Percentiles rank a stretch among this genome's conserved stretches.
These are phyloP conservation scores for Podospora pseudocomata DNA, from an alignment of 495 filamentous ascomycete genomes.

Conservation along the genomic window DNA sequence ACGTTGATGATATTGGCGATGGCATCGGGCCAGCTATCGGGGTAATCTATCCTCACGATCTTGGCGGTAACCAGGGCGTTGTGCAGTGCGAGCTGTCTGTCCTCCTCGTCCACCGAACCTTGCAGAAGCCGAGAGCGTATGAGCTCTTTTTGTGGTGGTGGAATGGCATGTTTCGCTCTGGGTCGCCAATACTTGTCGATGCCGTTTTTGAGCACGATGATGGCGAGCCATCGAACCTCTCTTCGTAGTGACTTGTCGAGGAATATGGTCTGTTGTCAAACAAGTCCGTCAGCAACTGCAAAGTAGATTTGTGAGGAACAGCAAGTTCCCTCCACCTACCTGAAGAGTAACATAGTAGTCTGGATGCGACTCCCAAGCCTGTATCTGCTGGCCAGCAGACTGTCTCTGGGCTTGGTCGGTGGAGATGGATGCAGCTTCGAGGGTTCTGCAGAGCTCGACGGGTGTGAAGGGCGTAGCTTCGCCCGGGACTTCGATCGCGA, in stretches of 20 bases:
- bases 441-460: constrained; percentile 65
- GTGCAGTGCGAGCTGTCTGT: constrained; percentile 70
- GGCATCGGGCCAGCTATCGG: constrained; percentile 70
- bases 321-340: constrained; percentile 40
- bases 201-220: constrained; percentile 93
- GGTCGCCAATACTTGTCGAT: constrained; percentile 92
- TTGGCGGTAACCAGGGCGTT: constrained; percentile 86
- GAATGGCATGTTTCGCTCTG: constrained; percentile 64
- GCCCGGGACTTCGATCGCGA: constrained; percentile 53
- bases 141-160: constrained; percentile 65
- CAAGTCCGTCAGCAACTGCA: neutral
- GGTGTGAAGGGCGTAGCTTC: constrained; percentile 53
- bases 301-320: neutral
- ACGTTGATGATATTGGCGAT: constrained; percentile 56
- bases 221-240: constrained; percentile 78
- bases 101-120: constrained; percentile 68
- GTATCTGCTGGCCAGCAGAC: constrained; percentile 75
- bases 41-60: constrained; percentile 83
- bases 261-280: constrained; percentile 59
- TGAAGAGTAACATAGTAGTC: constrained; percentile 80
- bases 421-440: constrained; percentile 73
- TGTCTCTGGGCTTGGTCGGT: constrained; percentile 70
- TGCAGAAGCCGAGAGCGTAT: constrained; percentile 72
- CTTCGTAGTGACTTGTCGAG: constrained; percentile 69
- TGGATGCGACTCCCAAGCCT: constrained; percentile 73